Conservation (phyloP, 306 rosid genomes). For the Sechiopsis laciniata region DNA sequence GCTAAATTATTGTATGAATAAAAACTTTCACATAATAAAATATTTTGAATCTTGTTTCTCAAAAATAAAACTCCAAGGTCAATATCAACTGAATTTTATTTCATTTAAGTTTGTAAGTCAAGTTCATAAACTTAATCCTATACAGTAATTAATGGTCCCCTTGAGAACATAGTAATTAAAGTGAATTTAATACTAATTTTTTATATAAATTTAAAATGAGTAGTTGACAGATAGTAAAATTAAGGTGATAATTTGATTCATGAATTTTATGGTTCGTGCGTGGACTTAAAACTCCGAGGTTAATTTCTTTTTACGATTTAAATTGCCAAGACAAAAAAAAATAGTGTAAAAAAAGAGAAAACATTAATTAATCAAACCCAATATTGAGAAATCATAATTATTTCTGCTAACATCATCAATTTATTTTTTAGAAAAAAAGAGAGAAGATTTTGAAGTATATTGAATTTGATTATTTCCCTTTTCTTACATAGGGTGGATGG, state of each 20-base stretch:
- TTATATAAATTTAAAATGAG: neutral
- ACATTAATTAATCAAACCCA: neutral
- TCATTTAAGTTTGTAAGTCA: neutral
- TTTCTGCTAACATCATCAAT: neutral
- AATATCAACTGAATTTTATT: neutral
- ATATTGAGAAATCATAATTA: neutral
- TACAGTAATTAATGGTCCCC: neutral
- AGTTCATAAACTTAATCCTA: neutral
- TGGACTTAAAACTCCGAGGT: too few species aligned
- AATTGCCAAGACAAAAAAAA: too few species aligned
- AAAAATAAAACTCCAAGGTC: neutral
- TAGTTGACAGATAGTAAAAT: neutral
- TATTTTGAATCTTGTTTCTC: neutral
- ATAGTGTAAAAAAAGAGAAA: neutral
- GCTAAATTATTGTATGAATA: too few species aligned
- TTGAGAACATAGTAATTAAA: neutral
- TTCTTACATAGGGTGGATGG: conserved; percentile 7
- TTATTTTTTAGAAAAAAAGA: neutral
- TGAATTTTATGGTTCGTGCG: neutral
- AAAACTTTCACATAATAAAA: too few species aligned
- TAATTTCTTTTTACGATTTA: too few species aligned
- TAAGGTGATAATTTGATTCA: neutral
- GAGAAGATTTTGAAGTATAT: neutral
- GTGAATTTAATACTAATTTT: neutral
- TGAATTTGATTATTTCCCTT: neutral